These are phyloP conservation scores for Xylogone sp. DNA, from an alignment of 2,329 filamentous ascomycete species.

Conservation along the genomic window DNA sequence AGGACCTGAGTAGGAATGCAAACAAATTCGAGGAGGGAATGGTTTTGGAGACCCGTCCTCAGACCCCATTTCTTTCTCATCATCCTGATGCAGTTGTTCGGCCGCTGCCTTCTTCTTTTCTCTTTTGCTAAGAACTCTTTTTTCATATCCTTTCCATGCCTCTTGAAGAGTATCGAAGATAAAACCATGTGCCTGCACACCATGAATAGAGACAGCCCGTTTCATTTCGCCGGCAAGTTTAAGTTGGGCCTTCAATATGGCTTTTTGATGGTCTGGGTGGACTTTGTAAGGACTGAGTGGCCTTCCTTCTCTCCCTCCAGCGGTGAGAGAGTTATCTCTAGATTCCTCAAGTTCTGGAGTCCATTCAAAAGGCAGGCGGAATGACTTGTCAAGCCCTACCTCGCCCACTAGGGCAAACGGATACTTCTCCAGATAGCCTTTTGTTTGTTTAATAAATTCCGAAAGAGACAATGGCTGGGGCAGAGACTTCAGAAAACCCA, in stretches of 20 bases:
- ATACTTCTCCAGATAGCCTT: conserved; percentile 48
- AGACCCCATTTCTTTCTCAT: conserved; percentile 28
- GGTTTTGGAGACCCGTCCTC: conserved; percentile 44
- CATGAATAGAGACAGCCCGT: conserved; percentile 75
- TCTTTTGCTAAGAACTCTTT: conserved; percentile 53
- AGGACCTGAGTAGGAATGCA: conserved; percentile 88
- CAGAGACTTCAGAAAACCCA: conserved; percentile 41
- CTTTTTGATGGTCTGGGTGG: conserved; percentile 63
- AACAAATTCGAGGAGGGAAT: conserved; percentile 83
- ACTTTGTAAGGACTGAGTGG: conserved; percentile 66
- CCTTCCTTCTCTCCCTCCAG: conserved; percentile 67
- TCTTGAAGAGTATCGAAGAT: conserved; percentile 62
- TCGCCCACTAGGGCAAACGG: conserved; percentile 71
- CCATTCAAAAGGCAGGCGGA: conserved; percentile 65
- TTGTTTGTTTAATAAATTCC: conserved; percentile 52
- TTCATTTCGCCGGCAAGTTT: conserved; percentile 65
- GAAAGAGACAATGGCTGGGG: conserved; percentile 60
- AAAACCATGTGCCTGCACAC: conserved; percentile 51
- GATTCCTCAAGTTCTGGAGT: conserved; percentile 33
- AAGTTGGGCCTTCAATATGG: conserved; percentile 65
- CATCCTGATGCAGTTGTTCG: conserved; percentile 25
- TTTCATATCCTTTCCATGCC: conserved; percentile 70
- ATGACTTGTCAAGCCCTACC: conserved; percentile 73
- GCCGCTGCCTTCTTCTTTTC: conserved; percentile 49
- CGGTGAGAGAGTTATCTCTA: conserved; percentile 52